Evolutionary conservation across 768 basidiomycete genomes (phyloP).

Genomic region (Kwoniella heveanensis): DNA sequence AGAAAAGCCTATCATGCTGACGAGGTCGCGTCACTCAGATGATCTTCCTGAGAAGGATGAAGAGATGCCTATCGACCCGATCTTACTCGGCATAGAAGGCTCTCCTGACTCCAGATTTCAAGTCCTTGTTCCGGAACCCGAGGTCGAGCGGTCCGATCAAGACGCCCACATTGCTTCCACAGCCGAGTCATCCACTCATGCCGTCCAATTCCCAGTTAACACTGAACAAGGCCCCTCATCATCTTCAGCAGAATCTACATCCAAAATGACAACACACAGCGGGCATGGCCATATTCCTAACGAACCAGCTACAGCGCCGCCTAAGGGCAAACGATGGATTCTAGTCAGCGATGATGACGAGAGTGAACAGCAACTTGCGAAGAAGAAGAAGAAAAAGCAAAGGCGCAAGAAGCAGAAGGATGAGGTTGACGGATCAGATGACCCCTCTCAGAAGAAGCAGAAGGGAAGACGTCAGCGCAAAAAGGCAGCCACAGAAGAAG

Average conservation of each 20-base stretch:
- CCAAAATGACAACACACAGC: too few relatives aligned
- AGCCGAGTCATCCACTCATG: background rate
- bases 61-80: background rate
- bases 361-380: background rate
- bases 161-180: too few relatives aligned
- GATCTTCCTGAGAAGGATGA: too few relatives aligned
- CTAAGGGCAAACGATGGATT: slow-evolving; percentile 1
- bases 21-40: too few relatives aligned
- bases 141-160: too few relatives aligned
- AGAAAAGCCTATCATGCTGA: too few relatives aligned
- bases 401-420: background rate
- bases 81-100: background rate
- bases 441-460: background rate
- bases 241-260: background rate
- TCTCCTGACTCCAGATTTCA: background rate
- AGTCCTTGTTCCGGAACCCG: too few relatives aligned
- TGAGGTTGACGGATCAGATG: too few relatives aligned
- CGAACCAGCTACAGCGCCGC: background rate
- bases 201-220: background rate
- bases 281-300: background rate
- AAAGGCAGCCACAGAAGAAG: background rate
- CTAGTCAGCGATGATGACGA: background rate
- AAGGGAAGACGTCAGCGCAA: background rate
- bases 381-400: background rate
- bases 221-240: background rate